Evolutionary conservation across 345 rosid species (phyloP).

Genomic region (Melastoma malabathricum): DNA sequence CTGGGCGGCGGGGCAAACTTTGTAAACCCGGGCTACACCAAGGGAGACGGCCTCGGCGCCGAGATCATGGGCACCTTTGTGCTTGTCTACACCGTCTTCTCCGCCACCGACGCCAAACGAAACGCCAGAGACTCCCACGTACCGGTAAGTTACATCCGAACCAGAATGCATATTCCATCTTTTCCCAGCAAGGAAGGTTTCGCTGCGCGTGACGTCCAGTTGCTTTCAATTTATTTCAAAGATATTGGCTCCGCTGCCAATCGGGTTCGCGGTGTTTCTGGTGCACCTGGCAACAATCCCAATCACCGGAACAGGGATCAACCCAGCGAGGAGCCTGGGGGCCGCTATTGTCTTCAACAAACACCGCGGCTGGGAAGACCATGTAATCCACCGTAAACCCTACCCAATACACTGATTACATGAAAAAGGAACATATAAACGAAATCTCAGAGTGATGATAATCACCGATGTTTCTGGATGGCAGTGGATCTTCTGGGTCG

Average conservation of each 20-base stretch:
- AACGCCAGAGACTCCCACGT: slow-evolving; percentile 50
- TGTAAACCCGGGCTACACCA: slow-evolving; percentile 25
- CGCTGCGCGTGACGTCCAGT: neutral
- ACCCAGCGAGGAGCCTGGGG: slow-evolving; percentile 65
- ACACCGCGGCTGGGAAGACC: slow-evolving; percentile 45
- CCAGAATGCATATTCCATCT: neutral
- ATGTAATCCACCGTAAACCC: slow-evolving; percentile 17
- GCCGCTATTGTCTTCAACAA: slow-evolving; percentile 55
- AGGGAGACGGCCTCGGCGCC: slow-evolving; percentile 37
- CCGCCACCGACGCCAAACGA: slow-evolving; percentile 48
- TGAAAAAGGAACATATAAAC: neutral
- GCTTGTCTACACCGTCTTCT: slow-evolving; percentile 41
- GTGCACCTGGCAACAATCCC: slow-evolving; percentile 66
- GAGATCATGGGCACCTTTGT: slow-evolving; percentile 32
- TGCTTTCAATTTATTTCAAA: slow-evolving; percentile 6
- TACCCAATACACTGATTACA: neutral
- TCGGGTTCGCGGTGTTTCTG: slow-evolving; percentile 60
- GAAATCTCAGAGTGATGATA: neutral
- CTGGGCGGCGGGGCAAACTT: slow-evolving; percentile 30
- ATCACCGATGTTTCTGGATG: neutral
- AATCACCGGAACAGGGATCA: slow-evolving; percentile 52
- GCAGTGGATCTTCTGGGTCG: slow-evolving; percentile 17
- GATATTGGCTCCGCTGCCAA: slow-evolving; percentile 57
- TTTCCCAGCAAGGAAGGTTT: neutral
- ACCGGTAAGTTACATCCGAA: slow-evolving; percentile 20